Evolutionary conservation across 106 monocot species (phyloP).

Genomic region (Acorus calamus): DNA sequence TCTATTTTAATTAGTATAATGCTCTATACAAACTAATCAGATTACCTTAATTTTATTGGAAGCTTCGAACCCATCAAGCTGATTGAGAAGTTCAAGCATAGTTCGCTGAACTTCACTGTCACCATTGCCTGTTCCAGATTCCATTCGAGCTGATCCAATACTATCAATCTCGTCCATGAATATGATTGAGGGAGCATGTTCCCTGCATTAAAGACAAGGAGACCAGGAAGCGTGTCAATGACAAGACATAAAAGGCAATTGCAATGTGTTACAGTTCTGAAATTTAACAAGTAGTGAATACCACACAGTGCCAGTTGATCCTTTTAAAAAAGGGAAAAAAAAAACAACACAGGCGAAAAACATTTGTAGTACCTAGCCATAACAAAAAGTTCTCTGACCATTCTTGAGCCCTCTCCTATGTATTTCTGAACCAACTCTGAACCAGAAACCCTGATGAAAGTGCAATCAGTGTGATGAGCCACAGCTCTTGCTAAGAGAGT

Average conservation of each 20-base stretch:
- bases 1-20: neutral
- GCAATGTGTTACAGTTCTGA: too few relatives aligned
- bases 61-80: constrained; percentile 59
- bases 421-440: constrained; percentile 98
- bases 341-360: too few relatives aligned
- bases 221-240: too few relatives aligned
- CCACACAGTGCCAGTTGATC: too few relatives aligned
- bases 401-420: constrained; percentile 96
- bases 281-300: too few relatives aligned
- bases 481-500: constrained; percentile 90
- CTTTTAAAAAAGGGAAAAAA: too few relatives aligned
- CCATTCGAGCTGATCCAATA: constrained; percentile 56
- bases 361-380: constrained; percentile 71
- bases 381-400: constrained; percentile 97
- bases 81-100: constrained; percentile 60
- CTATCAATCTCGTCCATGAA: constrained; percentile 61
- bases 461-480: constrained; percentile 97
- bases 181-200: constrained; percentile 52
- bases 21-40: neutral
- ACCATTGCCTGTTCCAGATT: constrained; percentile 50
- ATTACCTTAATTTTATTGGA: constrained; percentile 47
- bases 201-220: constrained; percentile 3
- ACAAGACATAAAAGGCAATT: too few relatives aligned
- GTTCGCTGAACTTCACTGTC: constrained; percentile 56
- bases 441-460: constrained; percentile 96